A percentile compares a stretch with the other conserved stretches of the same genome.
Evolutionary conservation across 2,329 filamentous ascomycete genomes (phyloP).

Genomic region (Sclerotinia nivalis): DNA sequence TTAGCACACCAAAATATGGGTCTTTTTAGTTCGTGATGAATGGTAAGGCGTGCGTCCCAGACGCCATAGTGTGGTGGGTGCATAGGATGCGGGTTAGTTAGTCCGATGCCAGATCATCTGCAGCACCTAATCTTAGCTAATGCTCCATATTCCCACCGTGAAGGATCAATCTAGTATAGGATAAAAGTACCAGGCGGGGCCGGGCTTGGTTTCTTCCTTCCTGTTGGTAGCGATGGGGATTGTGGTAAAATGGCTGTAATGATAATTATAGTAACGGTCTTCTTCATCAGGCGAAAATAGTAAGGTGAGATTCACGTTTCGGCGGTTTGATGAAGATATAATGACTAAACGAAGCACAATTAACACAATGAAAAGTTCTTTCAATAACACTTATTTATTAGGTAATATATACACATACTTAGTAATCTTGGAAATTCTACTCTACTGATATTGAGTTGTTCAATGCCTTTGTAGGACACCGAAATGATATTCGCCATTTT

Average conservation of each 20-base stretch:
- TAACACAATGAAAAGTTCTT: too few species aligned
- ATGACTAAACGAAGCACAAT: too few species aligned
- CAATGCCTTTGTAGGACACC: too few species aligned
- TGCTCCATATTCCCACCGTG: neutral
- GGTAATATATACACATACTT: too few species aligned
- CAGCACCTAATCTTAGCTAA: neutral
- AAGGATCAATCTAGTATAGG: neutral
- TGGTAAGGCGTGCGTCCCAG: conserved; percentile 4
- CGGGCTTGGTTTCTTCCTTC: neutral
- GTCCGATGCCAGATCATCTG: conserved; percentile 3
- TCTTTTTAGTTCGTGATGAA: neutral
- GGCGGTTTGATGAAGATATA: too few species aligned
- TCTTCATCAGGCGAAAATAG: too few species aligned
- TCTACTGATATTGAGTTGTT: too few species aligned
- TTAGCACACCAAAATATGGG: neutral
- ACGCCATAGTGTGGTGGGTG: conserved; percentile 13
- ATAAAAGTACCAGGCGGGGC: neutral
- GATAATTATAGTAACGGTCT: neutral
- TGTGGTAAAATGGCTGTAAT: neutral
- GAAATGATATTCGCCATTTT: too few species aligned
- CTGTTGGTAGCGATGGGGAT: neutral
- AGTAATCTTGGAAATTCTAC: too few species aligned
- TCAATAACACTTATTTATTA: too few species aligned
- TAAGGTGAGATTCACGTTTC: too few species aligned
- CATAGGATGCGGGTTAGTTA: neutral